Base-by-base conservation (phyloP, 129 eudicot species). In the Lonicera japonica region DNA sequence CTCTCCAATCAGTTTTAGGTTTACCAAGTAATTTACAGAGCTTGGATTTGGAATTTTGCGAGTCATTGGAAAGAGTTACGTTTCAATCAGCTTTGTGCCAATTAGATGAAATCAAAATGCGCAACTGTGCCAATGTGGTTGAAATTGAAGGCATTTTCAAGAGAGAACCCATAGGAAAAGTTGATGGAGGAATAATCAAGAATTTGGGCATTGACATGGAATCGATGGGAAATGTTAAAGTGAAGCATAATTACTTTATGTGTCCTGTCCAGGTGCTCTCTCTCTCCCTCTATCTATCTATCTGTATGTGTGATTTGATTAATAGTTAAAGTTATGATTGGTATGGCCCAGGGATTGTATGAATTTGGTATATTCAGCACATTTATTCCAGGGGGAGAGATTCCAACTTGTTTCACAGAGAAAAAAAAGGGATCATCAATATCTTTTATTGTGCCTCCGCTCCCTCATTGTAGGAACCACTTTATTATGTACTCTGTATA, bases 331-430 rank as follows among this genome's bases (percentile, higher is more conserved):
- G 46, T 19, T 54, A 11, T 45, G 20, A 58, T 2, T 38, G 6
- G 10, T 56, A 23, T 66, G 21, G 45, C 17, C 11, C 63, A 75
- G 80, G 67, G 62, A 62, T 29, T 70, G 68, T 60, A 65, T 18
- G 81, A 76, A 60, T 71, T 70, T n/a, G 61, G 64, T 50, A 75
- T 75, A 75, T 68, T n/a, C 53, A 69, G 71, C 71, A 51, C 66
- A 19, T 68, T 52, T 64, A 24, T 69, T 18, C 75, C 56, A 22
- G 67, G 11, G 11, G 21, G 54, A 5, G 20, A 63, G 41, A 53
- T 57, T 50, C 71, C 58, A 8, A 48, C 25, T 17, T 48, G 61
- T 50, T 56, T 5, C 22, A 40, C 43, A 8, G 18, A 74, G 5
- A 55, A 46, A 47, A 56, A 8, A 21, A 38, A 10, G 15, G 65